Evolutionary conservation across 2,329 filamentous ascomycete genomes (phyloP).

Genomic region (Arthrobotrys megalospora): DNA sequence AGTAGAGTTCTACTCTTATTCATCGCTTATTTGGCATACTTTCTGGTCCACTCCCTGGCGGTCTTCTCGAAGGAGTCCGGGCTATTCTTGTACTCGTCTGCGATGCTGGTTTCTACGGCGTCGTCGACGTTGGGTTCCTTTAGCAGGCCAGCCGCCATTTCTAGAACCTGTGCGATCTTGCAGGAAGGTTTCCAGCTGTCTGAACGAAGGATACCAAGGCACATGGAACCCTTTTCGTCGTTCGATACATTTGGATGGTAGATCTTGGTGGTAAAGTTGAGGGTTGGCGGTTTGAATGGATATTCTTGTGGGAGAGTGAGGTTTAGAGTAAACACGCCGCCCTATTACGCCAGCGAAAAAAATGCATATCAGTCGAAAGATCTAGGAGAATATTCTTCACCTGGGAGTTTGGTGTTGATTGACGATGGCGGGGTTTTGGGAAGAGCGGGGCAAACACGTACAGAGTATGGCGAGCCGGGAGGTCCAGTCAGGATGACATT

Average conservation of each 20-base stretch:
- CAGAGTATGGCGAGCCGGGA: conserved; percentile 76
- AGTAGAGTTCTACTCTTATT: not conserved
- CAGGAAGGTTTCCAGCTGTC: conserved; percentile 94
- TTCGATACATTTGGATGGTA: conserved; percentile 97
- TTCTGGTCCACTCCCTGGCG: conserved; percentile 80
- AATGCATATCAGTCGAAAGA: not conserved
- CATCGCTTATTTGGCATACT: conserved; percentile 74
- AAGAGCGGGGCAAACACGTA: conserved; percentile 67
- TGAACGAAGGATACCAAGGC: conserved; percentile 83
- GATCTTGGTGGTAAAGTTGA: conserved; percentile 88
- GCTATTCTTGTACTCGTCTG: conserved; percentile 83
- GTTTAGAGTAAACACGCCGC: conserved; percentile 81
- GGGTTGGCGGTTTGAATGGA: conserved; percentile 87
- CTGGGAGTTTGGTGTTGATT: not conserved
- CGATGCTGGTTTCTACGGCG: conserved; percentile 87
- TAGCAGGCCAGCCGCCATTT: conserved; percentile 81
- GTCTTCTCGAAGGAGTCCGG: conserved; percentile 80
- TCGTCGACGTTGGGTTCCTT: conserved; percentile 83
- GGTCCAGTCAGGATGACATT: conserved; percentile 78
- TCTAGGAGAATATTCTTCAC: not conserved
- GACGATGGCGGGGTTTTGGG: conserved; percentile 29
- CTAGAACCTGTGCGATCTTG: conserved; percentile 81
- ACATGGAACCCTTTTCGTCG: conserved; percentile 87
- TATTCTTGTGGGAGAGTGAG: conserved; percentile 83
- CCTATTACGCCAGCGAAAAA: conserved; percentile 68